A percentile compares a stretch with the other conserved stretches of the same genome.
These are phyloP conservation scores for Mycosphaerelloides madeirae DNA, from an alignment of 2,329 filamentous ascomycete genomes.

Conservation along the genomic window DNA sequence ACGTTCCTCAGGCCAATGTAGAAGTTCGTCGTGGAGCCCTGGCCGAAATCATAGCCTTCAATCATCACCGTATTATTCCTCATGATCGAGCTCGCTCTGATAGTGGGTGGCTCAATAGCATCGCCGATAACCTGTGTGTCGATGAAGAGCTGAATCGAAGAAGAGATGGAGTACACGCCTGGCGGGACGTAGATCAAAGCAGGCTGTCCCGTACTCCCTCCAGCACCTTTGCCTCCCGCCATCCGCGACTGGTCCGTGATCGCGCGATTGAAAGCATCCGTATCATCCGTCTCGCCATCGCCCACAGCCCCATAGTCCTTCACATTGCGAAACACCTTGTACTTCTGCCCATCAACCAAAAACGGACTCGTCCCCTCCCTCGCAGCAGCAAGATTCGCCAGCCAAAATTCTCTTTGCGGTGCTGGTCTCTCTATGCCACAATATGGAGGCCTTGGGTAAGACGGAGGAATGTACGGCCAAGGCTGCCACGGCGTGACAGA, in stretches of 20 bases:
- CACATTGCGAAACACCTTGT: constrained; percentile 54
- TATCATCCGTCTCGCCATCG: constrained; percentile 75
- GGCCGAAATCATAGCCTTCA: constrained; percentile 21
- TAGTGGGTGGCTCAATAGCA: constrained; percentile 61
- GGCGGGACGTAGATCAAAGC: constrained; percentile 43
- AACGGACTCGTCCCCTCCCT: constrained; percentile 66
- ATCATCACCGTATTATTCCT: constrained; percentile 19
- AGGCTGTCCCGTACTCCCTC: constrained; percentile 52
- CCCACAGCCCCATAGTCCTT: constrained; percentile 44
- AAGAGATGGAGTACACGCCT: constrained; percentile 55
- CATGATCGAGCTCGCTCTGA: constrained; percentile 48
- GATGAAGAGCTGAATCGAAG: constrained; percentile 76
- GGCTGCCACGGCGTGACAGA: constrained; percentile 16
- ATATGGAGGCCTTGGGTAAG: constrained; percentile 2
- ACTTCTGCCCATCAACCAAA: constrained; percentile 47
- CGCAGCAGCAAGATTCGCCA: constrained; percentile 55
- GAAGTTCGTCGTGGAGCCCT: constrained; percentile 23
- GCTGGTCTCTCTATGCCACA: constrained; percentile 10
- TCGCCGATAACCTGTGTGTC: constrained; percentile 91
- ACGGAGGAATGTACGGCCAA: constrained; percentile 3
- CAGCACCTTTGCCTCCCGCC: neutral
- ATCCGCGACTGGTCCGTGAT: constrained; percentile 46
- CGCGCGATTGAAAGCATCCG: constrained; percentile 77
- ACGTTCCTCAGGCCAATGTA: constrained; percentile 28
- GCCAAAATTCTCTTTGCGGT: constrained; percentile 56